phyloP scores from a whole-genome alignment of 2,329 filamentous ascomycete genomes.

The Neocatenulostroma microsporum region DNA sequence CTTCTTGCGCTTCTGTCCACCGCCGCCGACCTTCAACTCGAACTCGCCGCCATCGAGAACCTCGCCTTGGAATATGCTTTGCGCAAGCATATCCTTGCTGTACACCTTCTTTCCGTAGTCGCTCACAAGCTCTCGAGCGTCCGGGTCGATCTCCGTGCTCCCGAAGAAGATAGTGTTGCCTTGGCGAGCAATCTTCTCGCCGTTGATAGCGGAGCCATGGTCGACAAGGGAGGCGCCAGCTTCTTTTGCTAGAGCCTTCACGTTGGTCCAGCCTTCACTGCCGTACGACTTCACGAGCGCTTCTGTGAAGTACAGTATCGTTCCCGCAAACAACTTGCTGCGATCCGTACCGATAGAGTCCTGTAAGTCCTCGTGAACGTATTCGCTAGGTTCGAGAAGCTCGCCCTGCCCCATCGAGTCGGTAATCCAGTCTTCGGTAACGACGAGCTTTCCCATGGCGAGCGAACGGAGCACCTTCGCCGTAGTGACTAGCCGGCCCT shows the following conservation, averaged over 20 bases:
- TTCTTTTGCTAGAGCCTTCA: slow-evolving; percentile 32
- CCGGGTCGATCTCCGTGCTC: slow-evolving; percentile 27
- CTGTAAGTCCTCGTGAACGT: slow-evolving; percentile 19
- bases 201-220: slow-evolving; percentile 14
- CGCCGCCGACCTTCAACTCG: slow-evolving; percentile 7
- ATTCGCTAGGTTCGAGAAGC: slow-evolving; percentile 32
- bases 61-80: slow-evolving; percentile 36
- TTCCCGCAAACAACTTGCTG: slow-evolving; percentile 43
- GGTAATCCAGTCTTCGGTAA: slow-evolving; percentile 41
- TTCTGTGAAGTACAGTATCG: slow-evolving; percentile 43
- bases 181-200: slow-evolving; percentile 17
- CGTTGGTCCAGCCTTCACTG: slow-evolving; percentile 32
- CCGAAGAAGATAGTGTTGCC: slow-evolving; percentile 33
- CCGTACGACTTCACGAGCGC: slow-evolving; percentile 30
- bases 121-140: slow-evolving; percentile 29
- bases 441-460: slow-evolving; percentile 37
- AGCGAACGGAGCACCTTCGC: slow-evolving; percentile 40
- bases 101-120: slow-evolving; percentile 30
- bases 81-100: slow-evolving; percentile 36
- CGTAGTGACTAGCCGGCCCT: slow-evolving; percentile 35
- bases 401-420: slow-evolving; percentile 30
- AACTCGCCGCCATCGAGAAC: slow-evolving; percentile 35
- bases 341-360: slow-evolving; percentile 28
- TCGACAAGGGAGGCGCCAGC: slow-evolving; percentile 32
- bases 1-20: slow-evolving; percentile 2